Evolutionary conservation across 768 basidiomycete genomes (phyloP).

Genomic region (Hericium erinaceus): DNA sequence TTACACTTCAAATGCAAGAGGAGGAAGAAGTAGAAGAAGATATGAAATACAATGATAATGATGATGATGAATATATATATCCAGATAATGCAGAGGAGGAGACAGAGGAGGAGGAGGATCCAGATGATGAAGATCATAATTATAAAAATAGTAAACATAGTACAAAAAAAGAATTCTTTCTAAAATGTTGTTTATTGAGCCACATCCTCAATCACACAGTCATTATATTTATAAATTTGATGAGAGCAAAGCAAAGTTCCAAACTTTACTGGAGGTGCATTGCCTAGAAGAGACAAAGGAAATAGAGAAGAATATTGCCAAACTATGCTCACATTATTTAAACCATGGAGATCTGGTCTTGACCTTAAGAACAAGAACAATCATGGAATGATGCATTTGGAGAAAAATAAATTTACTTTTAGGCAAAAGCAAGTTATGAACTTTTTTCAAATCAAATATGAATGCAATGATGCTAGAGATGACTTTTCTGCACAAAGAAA

Average conservation of each 20-base stretch:
- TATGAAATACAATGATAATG: background rate
- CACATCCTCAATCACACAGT: slow-evolving; percentile 18
- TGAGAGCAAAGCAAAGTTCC: slow-evolving; percentile 12
- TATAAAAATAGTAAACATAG: background rate
- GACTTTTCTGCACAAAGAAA: slow-evolving; percentile 20
- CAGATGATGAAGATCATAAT: background rate
- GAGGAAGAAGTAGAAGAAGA: background rate
- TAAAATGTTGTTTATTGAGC: slow-evolving; percentile 6
- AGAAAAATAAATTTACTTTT: slow-evolving; percentile 11
- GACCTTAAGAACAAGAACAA: slow-evolving; percentile 3
- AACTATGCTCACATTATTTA: slow-evolving; percentile 12
- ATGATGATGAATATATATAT: background rate
- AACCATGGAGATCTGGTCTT: slow-evolving; percentile 3
- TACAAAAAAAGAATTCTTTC: background rate
- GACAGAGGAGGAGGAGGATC: background rate
- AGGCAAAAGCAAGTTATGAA: slow-evolving; percentile 15
- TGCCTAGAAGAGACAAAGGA: slow-evolving; percentile 21
- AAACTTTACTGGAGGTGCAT: slow-evolving; percentile 21
- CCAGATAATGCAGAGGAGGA: background rate
- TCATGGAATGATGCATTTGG: slow-evolving; percentile 19
- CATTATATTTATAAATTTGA: slow-evolving; percentile 13
- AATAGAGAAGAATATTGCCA: slow-evolving; percentile 12
- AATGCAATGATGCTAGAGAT: slow-evolving; percentile 28
- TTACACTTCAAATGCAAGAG: background rate
- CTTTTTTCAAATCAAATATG: slow-evolving; percentile 27